These are phyloP conservation scores for Mortierella polycephala DNA, from an alignment of 371 early-diverging fungal species.

Conservation along the genomic window DNA sequence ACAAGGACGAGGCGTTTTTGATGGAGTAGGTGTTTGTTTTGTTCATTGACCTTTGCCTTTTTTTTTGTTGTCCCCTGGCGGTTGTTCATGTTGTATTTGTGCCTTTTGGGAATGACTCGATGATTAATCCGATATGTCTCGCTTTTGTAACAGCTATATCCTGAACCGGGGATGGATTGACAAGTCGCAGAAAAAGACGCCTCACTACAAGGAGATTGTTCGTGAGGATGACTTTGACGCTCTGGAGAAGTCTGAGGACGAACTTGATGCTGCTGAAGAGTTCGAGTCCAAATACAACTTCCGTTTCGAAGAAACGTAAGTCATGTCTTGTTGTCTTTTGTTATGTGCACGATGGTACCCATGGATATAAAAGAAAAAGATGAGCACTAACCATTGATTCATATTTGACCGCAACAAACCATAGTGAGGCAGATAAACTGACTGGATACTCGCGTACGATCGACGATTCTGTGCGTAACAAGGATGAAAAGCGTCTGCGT, in stretches of 20 bases:
- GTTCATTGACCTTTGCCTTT: neutral
- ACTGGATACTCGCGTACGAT: conserved; percentile 83
- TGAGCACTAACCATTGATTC: conserved; percentile 2
- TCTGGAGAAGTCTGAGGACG: conserved; percentile 61
- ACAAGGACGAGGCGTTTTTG: conserved; percentile 85
- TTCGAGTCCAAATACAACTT: conserved; percentile 94
- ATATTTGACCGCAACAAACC: neutral
- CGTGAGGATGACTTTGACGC: conserved; percentile 70
- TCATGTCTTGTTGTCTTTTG: conserved; percentile 5
- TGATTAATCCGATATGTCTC: neutral
- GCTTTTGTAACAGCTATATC: conserved; percentile 66
- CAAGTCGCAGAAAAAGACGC: conserved; percentile 65
- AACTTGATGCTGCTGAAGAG: conserved; percentile 80
- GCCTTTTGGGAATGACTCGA: neutral
- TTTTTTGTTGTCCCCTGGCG: neutral
- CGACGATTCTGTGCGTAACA: conserved; percentile 73
- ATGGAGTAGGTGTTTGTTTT: conserved; percentile 72
- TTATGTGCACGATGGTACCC: neutral
- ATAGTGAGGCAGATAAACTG: conserved; percentile 68
- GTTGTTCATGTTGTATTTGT: neutral
- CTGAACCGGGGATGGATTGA: conserved; percentile 96
- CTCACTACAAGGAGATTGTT: conserved; percentile 75
- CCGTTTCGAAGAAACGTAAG: conserved; percentile 90
- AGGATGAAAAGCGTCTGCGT: conserved; percentile 79
- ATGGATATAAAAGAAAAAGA: neutral